Conservation (phyloP, 257 asterid species). For the Jaltomata sinuosa region DNA sequence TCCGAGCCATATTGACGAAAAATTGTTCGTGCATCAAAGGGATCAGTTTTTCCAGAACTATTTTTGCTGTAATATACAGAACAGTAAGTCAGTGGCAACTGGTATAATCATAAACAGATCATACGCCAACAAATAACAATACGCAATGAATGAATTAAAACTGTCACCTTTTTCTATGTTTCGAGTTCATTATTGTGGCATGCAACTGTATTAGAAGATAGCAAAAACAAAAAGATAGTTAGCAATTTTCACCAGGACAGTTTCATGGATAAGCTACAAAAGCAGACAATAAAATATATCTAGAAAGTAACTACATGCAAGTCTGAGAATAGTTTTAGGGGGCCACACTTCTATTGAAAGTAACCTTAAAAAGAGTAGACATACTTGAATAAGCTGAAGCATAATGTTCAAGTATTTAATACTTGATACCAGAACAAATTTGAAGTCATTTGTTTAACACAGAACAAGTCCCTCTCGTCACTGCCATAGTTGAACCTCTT, state of each 20-base stretch:
- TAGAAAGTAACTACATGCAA: neutral
- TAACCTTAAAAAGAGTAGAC: neutral
- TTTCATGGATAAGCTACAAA: neutral
- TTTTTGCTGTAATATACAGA: constrained; percentile 16
- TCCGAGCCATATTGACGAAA: constrained; percentile 55
- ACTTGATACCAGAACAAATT: neutral
- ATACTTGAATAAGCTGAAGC: neutral
- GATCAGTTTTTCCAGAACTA: constrained; percentile 17
- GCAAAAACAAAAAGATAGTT: neutral
- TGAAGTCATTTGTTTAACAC: too few species aligned
- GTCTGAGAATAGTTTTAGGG: neutral
- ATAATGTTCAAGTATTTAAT: neutral
- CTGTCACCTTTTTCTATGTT: constrained; percentile 57
- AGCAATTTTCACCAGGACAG: neutral
- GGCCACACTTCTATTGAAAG: neutral
- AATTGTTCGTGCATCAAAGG: constrained; percentile 69
- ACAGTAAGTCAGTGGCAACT: neutral
- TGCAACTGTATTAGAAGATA: constrained; percentile 63
- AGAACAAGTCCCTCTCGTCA: too few species aligned
- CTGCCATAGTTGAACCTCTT: too few species aligned
- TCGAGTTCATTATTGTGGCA: constrained; percentile 80
- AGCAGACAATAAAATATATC: neutral
- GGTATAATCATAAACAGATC: neutral
- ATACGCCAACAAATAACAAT: neutral
- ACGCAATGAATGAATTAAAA: neutral